These are phyloP conservation scores for Fusarium albosuccineum DNA, from an alignment of 2,329 filamentous ascomycete genomes.

Conservation along the genomic window DNA sequence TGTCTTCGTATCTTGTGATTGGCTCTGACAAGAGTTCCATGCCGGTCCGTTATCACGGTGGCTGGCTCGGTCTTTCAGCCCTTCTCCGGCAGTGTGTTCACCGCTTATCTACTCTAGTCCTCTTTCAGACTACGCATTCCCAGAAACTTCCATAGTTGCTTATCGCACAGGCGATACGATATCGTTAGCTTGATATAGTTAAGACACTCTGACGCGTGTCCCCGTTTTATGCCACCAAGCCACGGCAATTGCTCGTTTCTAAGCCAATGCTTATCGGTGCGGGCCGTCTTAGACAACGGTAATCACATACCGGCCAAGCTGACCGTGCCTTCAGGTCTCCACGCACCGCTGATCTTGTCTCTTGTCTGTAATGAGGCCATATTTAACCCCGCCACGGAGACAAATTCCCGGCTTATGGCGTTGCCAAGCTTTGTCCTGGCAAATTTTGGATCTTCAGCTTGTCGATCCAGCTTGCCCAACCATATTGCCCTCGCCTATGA, in stretches of 20 bases:
- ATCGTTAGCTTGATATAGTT: neutral
- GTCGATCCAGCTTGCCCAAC: too few species aligned
- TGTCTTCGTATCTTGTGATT: too few species aligned
- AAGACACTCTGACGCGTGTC: neutral
- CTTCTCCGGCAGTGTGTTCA: too few species aligned
- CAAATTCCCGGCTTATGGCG: neutral
- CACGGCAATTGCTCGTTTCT: neutral
- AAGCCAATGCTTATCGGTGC: neutral
- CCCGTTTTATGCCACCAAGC: too few species aligned
- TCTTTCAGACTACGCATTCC: too few species aligned
- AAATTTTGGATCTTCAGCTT: too few species aligned
- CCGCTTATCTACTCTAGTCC: too few species aligned
- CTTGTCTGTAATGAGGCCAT: neutral
- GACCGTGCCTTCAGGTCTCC: neutral
- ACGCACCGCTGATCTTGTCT: neutral
- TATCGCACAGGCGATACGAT: neutral
- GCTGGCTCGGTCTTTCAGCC: too few species aligned
- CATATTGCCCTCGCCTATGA: too few species aligned
- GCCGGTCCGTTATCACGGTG: too few species aligned
- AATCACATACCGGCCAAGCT: neutral
- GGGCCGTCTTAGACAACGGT: neutral
- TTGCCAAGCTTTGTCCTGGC: neutral
- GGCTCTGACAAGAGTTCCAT: too few species aligned
- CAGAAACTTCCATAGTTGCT: too few species aligned
- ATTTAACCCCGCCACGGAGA: neutral